Evolutionary conservation across 768 basidiomycete genomes (phyloP).

Genomic region (Galerina sulciceps): DNA sequence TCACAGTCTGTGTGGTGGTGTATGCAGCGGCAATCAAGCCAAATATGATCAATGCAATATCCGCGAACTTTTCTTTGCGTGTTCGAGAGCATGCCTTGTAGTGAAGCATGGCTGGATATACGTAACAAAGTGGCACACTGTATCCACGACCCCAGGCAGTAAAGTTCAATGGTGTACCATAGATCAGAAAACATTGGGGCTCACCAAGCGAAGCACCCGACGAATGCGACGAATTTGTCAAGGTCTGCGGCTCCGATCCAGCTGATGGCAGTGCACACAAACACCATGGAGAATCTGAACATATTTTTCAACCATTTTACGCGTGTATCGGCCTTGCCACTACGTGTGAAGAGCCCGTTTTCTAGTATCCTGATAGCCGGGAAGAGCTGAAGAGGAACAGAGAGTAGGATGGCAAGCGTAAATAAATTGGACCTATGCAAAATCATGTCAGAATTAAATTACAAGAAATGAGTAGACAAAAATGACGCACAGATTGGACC

Average conservation of each 20-base stretch:
- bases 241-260: slow-evolving; percentile 86
- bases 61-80: slow-evolving; percentile 61
- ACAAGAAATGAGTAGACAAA: slow-evolving; percentile 14
- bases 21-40: slow-evolving; percentile 74
- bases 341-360: slow-evolving; percentile 88
- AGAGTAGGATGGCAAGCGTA: slow-evolving; percentile 94
- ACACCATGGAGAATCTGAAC: slow-evolving; percentile 76
- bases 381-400: slow-evolving; percentile 95
- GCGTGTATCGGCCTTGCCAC: slow-evolving; percentile 77
- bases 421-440: slow-evolving; percentile 56
- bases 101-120: slow-evolving; percentile 93
- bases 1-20: slow-evolving; percentile 80
- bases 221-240: slow-evolving; percentile 94
- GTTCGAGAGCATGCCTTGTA: slow-evolving; percentile 85
- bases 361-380: slow-evolving; percentile 97
- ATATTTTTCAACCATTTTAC: slow-evolving; percentile 98
- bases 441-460: background rate
- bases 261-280: slow-evolving; percentile 81
- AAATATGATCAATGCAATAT: slow-evolving; percentile 78
- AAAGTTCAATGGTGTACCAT: background rate
- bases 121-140: slow-evolving; percentile 91
- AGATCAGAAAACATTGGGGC: slow-evolving; percentile 24
- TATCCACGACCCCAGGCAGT: background rate
- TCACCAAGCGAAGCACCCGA: slow-evolving; percentile 94
- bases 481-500: slow-evolving; percentile 76